Percentiles rank a stretch among this genome's conserved stretches.
Evolutionary conservation across 2,329 filamentous ascomycete genomes (phyloP).

Genomic region (Curvularia eragrostidis): DNA sequence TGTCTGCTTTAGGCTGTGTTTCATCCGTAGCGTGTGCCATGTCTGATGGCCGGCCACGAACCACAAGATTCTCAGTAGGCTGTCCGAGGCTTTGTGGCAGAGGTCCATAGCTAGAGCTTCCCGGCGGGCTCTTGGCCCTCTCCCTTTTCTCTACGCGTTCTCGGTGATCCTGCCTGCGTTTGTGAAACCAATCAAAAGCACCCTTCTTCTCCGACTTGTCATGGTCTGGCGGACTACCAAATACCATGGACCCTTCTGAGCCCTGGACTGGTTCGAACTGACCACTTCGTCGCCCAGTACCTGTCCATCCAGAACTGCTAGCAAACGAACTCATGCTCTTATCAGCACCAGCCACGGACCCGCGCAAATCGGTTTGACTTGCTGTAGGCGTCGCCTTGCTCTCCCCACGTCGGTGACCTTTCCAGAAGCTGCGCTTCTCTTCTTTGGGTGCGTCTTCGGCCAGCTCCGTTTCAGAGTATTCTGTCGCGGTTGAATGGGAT

Average conservation of each 20-base stretch:
- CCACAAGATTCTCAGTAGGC: slow-evolving; percentile 25
- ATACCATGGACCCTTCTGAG: slow-evolving; percentile 40
- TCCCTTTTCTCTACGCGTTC: slow-evolving; percentile 62
- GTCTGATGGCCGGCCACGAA: slow-evolving; percentile 40
- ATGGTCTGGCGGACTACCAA: slow-evolving; percentile 39
- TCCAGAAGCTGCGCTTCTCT: slow-evolving; percentile 73
- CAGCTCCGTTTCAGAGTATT: slow-evolving; percentile 81
- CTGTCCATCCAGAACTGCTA: slow-evolving; percentile 41
- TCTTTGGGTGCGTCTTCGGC: slow-evolving; percentile 63
- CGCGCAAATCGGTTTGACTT: slow-evolving; percentile 46
- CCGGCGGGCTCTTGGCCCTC: slow-evolving; percentile 60
- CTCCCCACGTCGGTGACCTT: slow-evolving; percentile 62
- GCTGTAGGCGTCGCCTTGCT: slow-evolving; percentile 46
- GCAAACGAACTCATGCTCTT: slow-evolving; percentile 51
- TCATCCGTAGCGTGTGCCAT: slow-evolving; percentile 25
- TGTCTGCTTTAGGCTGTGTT: slow-evolving; percentile 15
- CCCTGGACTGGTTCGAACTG: slow-evolving; percentile 42
- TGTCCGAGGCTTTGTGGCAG: slow-evolving; percentile 29
- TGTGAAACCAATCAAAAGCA: slow-evolving; percentile 69
- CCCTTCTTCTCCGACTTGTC: slow-evolving; percentile 62
- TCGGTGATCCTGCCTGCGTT: slow-evolving; percentile 67
- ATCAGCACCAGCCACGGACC: slow-evolving; percentile 46
- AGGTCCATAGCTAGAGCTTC: slow-evolving; percentile 33
- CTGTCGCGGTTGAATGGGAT: slow-evolving; percentile 72
- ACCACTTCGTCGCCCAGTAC: slow-evolving; percentile 39